Conservation (phyloP, 371 early-diverging fungal genomes). For the Choanephora cucurbitarum region DNA sequence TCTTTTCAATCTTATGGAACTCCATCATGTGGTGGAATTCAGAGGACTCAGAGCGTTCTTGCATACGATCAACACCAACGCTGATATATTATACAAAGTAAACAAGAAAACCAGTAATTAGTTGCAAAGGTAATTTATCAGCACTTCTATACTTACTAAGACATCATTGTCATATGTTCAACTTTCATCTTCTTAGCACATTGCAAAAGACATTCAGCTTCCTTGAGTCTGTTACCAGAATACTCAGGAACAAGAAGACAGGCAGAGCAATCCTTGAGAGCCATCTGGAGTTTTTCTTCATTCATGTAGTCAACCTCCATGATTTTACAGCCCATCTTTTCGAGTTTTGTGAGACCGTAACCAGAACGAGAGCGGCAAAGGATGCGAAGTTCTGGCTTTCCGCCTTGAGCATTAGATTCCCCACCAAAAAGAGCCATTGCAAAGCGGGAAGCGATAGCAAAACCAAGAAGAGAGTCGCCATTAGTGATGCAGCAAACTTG, state of each 20-base stretch:
- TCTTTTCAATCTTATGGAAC: slow-evolving; percentile 31
- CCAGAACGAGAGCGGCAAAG: slow-evolving; percentile 29
- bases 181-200: slow-evolving; percentile 27
- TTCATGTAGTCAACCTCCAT: slow-evolving; percentile 33
- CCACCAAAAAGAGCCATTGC: slow-evolving; percentile 20
- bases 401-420: background rate
- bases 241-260: slow-evolving; percentile 38
- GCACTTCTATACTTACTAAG: slow-evolving; percentile 32
- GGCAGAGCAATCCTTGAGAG: slow-evolving; percentile 18
- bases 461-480: slow-evolving; percentile 40
- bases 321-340: slow-evolving; percentile 37
- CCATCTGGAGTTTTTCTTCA: slow-evolving; percentile 27
- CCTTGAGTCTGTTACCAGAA: slow-evolving; percentile 25
- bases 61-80: slow-evolving; percentile 31
- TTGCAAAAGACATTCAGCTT: slow-evolving; percentile 38
- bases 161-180: slow-evolving; percentile 33
- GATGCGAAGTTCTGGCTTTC: slow-evolving; percentile 20
- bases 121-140: background rate
- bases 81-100: no score
- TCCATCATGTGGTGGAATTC: slow-evolving; percentile 23
- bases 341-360: slow-evolving; percentile 16
- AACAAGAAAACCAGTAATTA: background rate
- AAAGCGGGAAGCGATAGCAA: slow-evolving; percentile 34
- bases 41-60: slow-evolving; percentile 1
- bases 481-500: slow-evolving; percentile 36